Percentiles rank a stretch among this genome's conserved stretches.
Conservation (phyloP, 306 rosid genomes). For the Abrus precatorius region DNA sequence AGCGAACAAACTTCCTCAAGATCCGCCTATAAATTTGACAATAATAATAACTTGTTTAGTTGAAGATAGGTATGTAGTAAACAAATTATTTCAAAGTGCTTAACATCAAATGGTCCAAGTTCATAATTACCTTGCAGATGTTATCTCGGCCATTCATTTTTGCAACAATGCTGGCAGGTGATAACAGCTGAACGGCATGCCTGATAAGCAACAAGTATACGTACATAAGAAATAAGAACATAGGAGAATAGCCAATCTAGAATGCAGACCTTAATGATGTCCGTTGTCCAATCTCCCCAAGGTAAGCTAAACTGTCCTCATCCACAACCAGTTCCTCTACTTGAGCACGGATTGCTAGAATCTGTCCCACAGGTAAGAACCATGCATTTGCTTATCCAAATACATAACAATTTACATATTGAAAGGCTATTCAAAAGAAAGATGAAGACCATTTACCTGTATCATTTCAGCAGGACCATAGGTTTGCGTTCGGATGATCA, state of each 20-base stretch:
- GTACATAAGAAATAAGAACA: slow-evolving; percentile 36
- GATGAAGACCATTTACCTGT: slow-evolving; percentile 62
- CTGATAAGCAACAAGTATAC: slow-evolving; percentile 54
- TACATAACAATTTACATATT: neutral
- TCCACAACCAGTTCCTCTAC: slow-evolving; percentile 89
- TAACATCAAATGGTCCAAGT: slow-evolving; percentile 20
- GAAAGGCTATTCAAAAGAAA: neutral
- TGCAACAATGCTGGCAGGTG: slow-evolving; percentile 91
- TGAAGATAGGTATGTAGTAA: neutral
- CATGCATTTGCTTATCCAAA: slow-evolving; percentile 34
- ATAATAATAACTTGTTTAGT: neutral
- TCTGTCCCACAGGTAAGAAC: slow-evolving; percentile 58
- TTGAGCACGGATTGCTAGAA: slow-evolving; percentile 91
- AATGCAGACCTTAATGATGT: slow-evolving; percentile 80
- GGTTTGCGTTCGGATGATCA: slow-evolving; percentile 82
- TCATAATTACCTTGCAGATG: slow-evolving; percentile 79
- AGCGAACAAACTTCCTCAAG: slow-evolving; percentile 77
- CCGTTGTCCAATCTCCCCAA: slow-evolving; percentile 85
- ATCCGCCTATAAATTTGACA: slow-evolving; percentile 67
- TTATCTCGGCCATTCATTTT: slow-evolving; percentile 92
- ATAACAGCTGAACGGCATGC: slow-evolving; percentile 90
- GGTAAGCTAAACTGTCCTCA: slow-evolving; percentile 93
- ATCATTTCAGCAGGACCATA: slow-evolving; percentile 96
- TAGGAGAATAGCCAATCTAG: slow-evolving; percentile 38
- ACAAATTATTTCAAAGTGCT: slow-evolving; percentile 10